phyloP scores from a whole-genome alignment of 139 green algal species.

The Chloropicon primus region DNA sequence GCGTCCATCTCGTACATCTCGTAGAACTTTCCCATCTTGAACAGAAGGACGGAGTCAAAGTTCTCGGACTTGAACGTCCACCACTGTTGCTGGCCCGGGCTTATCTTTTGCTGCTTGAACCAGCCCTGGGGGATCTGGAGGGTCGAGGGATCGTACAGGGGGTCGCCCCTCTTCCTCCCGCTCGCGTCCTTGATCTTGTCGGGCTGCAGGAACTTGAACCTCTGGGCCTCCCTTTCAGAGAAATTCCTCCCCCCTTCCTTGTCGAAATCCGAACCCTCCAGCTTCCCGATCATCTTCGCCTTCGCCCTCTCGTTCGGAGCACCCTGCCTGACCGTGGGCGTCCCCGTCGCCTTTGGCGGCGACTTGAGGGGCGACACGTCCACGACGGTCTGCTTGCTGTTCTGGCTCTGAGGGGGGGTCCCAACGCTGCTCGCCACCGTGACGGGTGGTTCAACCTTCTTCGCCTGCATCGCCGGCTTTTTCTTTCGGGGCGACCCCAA shows the following conservation, averaged over 20 bases:
- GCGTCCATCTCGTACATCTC: constrained; percentile 99
- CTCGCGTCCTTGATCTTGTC: constrained; percentile 42
- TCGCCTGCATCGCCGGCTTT: constrained; percentile 1
- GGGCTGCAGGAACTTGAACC: constrained; percentile 58
- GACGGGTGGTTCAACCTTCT: not conserved
- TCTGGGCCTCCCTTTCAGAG: not conserved
- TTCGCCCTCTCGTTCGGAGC: not conserved
- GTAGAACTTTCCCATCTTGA: constrained; percentile 80
- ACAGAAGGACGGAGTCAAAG: constrained; percentile 57
- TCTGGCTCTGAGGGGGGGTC: not conserved
- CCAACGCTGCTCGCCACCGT: not conserved
- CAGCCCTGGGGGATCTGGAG: constrained; percentile 61
- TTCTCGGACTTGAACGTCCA: constrained; percentile 86
- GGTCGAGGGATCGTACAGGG: constrained; percentile 57
- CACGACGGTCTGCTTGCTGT: not conserved
- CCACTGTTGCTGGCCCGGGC: constrained; percentile 77
- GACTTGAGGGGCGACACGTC: not conserved
- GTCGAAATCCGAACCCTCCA: not conserved
- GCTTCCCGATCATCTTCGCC: not conserved
- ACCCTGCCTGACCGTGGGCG: too few species aligned
- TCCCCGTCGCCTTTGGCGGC: not conserved
- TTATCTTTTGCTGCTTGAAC: constrained; percentile 46
- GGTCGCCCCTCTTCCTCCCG: constrained; percentile 10
- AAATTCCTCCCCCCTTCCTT: not conserved
- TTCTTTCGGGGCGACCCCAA: not conserved